phyloP scores from a whole-genome alignment of 352 stramenopile species.

The Phytophthora tentaculata region DNA sequence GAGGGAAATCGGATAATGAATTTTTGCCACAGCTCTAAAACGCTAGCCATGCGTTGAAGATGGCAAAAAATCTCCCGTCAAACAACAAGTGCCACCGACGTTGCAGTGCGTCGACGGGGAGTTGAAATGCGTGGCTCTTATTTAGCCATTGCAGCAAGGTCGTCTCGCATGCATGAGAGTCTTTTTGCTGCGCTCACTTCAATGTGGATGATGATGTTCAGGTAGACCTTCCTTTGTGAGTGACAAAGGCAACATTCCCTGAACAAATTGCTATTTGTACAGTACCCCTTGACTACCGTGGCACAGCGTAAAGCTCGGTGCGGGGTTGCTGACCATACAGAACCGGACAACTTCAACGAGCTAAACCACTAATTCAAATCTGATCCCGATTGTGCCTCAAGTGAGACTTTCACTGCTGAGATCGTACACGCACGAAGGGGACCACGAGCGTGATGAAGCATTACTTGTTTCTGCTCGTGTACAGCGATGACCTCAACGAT shows the following conservation, averaged over 20 bases:
- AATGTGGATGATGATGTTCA: too few relatives aligned
- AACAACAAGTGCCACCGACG: slow-evolving; percentile 14
- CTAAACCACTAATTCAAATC: slow-evolving; percentile 13
- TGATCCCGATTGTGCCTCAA: slow-evolving; percentile 3
- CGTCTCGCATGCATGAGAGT: slow-evolving; percentile 5
- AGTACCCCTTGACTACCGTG: slow-evolving; percentile 18
- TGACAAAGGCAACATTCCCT: background rate
- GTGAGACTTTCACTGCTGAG: too few relatives aligned
- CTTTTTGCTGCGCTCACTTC: slow-evolving; percentile 14
- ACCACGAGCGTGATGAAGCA: too few relatives aligned
- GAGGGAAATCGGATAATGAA: slow-evolving; percentile 49
- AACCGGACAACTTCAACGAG: slow-evolving; percentile 19
- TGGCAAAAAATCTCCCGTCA: slow-evolving; percentile 9
- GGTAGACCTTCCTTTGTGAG: background rate
- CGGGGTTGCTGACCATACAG: slow-evolving; percentile 6
- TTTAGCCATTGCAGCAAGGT: background rate
- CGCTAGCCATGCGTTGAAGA: background rate
- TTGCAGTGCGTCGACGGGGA: background rate
- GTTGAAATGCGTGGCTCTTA: background rate
- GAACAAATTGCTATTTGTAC: background rate
- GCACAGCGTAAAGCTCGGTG: slow-evolving; percentile 24
- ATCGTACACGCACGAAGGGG: too few relatives aligned
- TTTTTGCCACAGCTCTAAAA: slow-evolving; percentile 1
- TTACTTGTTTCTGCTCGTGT: too few relatives aligned
- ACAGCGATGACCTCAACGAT: too few relatives aligned